Base-by-base conservation (phyloP, 768 basidiomycete species). In the Arthromyces matolae region DNA sequence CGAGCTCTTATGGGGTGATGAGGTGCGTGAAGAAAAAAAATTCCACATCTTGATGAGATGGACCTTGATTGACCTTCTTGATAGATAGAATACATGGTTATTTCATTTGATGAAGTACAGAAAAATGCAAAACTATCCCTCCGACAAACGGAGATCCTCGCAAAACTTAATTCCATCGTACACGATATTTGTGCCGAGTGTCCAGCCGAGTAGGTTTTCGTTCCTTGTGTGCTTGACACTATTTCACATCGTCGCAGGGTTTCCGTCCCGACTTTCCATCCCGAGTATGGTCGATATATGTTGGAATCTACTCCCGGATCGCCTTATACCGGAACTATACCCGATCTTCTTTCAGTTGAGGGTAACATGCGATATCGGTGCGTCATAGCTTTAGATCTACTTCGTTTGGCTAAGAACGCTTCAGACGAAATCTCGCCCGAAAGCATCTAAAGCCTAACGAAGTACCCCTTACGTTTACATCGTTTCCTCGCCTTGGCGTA, bases 271-370 rank as follows among this genome's bases (percentile, higher is more conserved):
- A 88, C 85, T 10, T 98, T 94, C 61, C 96, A 98, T 62, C 95
- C 95, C 14, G 96, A 99, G 67, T 99, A 97, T 71, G 96, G 96
- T 32, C 80, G 94, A 31, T 98, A 90, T 71, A 99, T 99, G 96
- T 78, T 99, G 43, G 96, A 99, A 65, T 93, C 93, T 3, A 99
- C 95, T 0, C 96, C 96, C 0, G 96, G 96, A 2, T 83, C 85
- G 40, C 96, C 96, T 2, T 98, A 97, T 70, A 87, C 90, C 5
- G 93, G 91, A 8, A 85, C 80, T 13, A 81, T 98, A 32, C 75
- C 77, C 20, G 93, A 95, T 65, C 77, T 98, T 16, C 73, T 98
- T 29, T 80, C 85, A 5, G 94, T 99, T 5, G 95, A 99, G 69
- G 70, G 73, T 38, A 93, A 98, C 67, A 99, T 99, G 96, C 84